Evolutionary conservation across 148 eudicot species (phyloP).

Genomic region (Silene conica): DNA sequence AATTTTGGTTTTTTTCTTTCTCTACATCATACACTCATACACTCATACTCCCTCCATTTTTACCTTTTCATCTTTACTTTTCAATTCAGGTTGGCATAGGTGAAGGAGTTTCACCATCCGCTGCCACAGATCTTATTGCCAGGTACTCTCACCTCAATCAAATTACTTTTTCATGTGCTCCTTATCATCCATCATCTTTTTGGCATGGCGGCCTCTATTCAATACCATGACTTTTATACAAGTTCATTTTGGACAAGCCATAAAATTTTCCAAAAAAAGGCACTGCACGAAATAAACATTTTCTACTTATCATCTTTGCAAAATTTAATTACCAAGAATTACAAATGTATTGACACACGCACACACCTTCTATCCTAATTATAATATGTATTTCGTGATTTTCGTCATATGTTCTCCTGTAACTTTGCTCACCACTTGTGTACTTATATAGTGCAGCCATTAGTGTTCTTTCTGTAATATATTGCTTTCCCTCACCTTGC

Average conservation of each 20-base stretch:
- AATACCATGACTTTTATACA: no score
- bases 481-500: neutral
- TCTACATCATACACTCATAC: no score
- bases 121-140: slow-evolving; percentile 98
- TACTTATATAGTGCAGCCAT: neutral
- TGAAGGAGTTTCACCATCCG: slow-evolving; percentile 99
- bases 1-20: no score
- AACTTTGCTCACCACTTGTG: neutral
- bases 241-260: no score
- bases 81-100: slow-evolving; percentile 89
- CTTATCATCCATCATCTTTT: no score
- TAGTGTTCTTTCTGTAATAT: neutral
- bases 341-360: neutral
- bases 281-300: no score
- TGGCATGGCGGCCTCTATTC: no score
- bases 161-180: no score
- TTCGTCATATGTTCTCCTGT: neutral
- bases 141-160: slow-evolving; percentile 49
- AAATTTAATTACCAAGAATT: neutral
- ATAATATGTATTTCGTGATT: neutral
- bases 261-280: no score
- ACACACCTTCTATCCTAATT: neutral
- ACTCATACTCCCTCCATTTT: no score
- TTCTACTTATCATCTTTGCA: neutral
- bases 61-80: neutral